Evolutionary conservation across 2,329 filamentous ascomycete genomes (phyloP), one percentile per base, ranked within the genome.

Genomic region (Spiromastix sp.): DNA sequence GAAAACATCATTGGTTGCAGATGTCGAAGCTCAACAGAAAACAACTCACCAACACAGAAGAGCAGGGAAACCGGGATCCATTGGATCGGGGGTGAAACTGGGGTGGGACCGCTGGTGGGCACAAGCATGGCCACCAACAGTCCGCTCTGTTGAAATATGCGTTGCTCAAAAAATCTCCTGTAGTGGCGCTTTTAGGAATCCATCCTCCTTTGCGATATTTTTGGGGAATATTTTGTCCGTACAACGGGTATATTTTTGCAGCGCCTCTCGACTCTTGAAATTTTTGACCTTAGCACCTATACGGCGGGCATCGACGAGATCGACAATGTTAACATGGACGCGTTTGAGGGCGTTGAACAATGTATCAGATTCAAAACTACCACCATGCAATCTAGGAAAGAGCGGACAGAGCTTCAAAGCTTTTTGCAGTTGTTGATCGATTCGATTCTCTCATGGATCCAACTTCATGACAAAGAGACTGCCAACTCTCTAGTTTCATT

Each of bases 191-290:
- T 39, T 40, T 17, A 43, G 41, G 30, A 41, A 43, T 13, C 41
- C 41, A 29, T 43, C 41, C 22, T 37, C 26, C 26, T 43, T 43
- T 13, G 36, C 41, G 11, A 36, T 36, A 16, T 39, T 35, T 26
- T 42, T 43, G 27, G 36, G 33, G 20, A 42, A 43, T 39, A 43
- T 42, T 30, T 37, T 43, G 27, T 36, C 12, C 25, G 41, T 43
- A 5, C 25, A 22, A 27, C 20, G 32, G 16, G 41, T 41, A 34
- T 43, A 43, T 22, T 36, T 29, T 31, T 30, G 36, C 15, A 43
- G 20, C 34, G 33, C 35, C 11, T 27, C 37, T 12, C 32, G 16
- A 32, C 36, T 36, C 16, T 28, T n/a, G 32, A 43, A 43, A 11
- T 12, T 34, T 27, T 42, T 33, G 32, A 42, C 32, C 16, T 28